These are phyloP conservation scores for Micractinium sp. DNA, from an alignment of 139 green algal genomes.

Conservation along the genomic window DNA sequence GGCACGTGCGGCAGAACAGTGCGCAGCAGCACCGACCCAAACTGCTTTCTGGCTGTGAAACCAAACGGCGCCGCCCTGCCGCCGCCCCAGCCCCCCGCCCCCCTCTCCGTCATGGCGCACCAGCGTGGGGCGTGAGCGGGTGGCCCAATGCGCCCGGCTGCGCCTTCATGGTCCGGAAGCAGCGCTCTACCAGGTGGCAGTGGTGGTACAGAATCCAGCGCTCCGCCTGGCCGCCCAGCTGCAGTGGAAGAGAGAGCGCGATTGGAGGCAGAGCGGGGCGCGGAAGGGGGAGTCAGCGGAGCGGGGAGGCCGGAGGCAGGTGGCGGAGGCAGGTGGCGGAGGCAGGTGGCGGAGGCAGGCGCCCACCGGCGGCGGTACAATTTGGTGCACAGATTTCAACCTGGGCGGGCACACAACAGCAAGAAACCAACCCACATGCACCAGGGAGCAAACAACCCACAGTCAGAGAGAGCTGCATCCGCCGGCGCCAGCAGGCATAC, in stretches of 20 bases:
- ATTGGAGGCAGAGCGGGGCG: too few species aligned
- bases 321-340: not conserved
- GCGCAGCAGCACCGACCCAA: too few species aligned
- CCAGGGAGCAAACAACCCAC: too few species aligned
- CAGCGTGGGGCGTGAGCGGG: conserved; percentile 35
- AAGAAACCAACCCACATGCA: too few species aligned
- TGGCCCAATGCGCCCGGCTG: not conserved
- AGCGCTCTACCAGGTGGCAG: conserved; percentile 73
- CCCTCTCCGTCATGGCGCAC: not conserved
- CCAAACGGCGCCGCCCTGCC: too few species aligned
- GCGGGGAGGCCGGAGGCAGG: not conserved
- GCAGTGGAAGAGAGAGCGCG: not conserved
- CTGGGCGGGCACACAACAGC: too few species aligned
- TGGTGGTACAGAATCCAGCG: conserved; percentile 78
- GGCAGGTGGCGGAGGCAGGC: not conserved
- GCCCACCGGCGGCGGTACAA: too few species aligned
- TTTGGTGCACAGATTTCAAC: too few species aligned
- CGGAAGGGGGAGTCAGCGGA: too few species aligned
- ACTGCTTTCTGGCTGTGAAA: too few species aligned
- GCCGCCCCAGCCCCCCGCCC: not conserved
- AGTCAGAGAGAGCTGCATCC: not conserved
- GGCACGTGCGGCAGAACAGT: too few species aligned
- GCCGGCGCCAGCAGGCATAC: too few species aligned
- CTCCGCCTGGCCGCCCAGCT: conserved; percentile 33
- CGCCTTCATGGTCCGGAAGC: conserved; percentile 48